A percentile compares a stretch with the other conserved stretches of the same genome.
These are phyloP conservation scores for Penicillium verhagenii DNA, from an alignment of 495 filamentous ascomycete genomes.

Conservation along the genomic window DNA sequence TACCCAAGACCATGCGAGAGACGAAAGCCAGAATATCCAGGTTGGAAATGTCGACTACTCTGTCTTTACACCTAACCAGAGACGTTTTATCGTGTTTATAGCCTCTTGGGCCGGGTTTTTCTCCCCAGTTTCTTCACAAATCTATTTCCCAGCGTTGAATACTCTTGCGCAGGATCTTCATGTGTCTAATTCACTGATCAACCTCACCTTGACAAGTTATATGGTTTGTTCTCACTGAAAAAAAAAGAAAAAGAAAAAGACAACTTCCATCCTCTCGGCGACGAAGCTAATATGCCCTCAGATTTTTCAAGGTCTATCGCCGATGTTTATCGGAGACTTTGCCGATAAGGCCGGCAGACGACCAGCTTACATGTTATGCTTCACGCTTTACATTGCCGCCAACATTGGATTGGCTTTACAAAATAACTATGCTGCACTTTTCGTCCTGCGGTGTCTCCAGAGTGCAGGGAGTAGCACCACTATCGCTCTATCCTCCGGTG, in stretches of 20 bases:
- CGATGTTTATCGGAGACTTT: conserved; percentile 48
- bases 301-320: conserved; percentile 52
- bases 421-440: conserved; percentile 45
- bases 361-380: conserved; percentile 46
- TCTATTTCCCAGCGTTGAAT: conserved; percentile 73
- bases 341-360: conserved; percentile 49
- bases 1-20: conserved; percentile 2
- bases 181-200: conserved; percentile 62
- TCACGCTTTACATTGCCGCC: conserved; percentile 46
- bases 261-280: not conserved
- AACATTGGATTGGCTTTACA: conserved; percentile 52
- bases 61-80: conserved; percentile 24
- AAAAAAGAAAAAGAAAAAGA: not conserved
- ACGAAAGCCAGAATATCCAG: conserved; percentile 4
- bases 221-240: conserved; percentile 41
- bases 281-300: conserved; percentile 15
- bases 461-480: conserved; percentile 50
- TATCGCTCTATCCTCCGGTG: conserved; percentile 38
- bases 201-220: conserved; percentile 67
- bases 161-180: conserved; percentile 56
- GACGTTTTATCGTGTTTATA: conserved; percentile 54
- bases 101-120: conserved; percentile 63
- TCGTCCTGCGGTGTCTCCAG: conserved; percentile 50
- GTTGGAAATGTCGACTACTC: conserved; percentile 26
- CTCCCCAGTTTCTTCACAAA: conserved; percentile 69